phyloP scores from a whole-genome alignment of 2,329 filamentous ascomycete species.

The Neocucurbitaria cava region DNA sequence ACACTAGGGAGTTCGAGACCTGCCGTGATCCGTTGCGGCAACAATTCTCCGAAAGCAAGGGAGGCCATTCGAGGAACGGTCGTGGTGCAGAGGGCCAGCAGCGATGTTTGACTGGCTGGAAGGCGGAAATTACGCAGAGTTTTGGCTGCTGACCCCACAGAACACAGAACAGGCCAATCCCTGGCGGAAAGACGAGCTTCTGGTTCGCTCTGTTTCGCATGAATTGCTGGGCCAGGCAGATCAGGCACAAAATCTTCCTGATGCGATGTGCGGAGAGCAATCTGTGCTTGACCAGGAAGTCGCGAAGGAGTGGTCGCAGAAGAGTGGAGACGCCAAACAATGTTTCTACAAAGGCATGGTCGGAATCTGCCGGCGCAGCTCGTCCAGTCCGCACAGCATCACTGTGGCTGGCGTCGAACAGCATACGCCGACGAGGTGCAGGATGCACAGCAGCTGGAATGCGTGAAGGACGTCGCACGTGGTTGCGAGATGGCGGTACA shows the following conservation, averaged over 20 bases:
- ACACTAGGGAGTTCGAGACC: neutral
- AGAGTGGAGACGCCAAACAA: neutral
- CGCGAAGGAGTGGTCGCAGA: neutral
- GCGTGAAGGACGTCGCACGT: conserved; percentile 9
- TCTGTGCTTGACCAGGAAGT: neutral
- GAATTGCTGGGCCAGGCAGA: neutral
- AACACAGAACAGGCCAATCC: neutral
- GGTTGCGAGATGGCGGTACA: conserved; percentile 3
- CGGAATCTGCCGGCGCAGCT: neutral
- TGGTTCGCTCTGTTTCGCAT: neutral
- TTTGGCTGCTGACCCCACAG: neutral
- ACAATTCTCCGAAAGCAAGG: conserved; percentile 9
- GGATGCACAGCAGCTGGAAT: conserved; percentile 3
- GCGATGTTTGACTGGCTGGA: neutral
- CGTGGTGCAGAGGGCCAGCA: neutral
- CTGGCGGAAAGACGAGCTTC: neutral
- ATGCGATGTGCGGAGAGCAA: neutral
- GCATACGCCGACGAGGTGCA: neutral
- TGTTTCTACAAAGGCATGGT: neutral
- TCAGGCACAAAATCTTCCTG: neutral
- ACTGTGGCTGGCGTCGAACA: neutral
- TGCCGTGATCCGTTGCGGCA: conserved; percentile 1
- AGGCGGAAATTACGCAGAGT: conserved; percentile 4
- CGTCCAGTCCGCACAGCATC: neutral
- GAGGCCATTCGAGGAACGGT: neutral